Percentiles rank a stretch among this genome's conserved stretches.
These are phyloP conservation scores for Leishmania amazonensis DNA, from an alignment of 208 protist genomes.

Conservation along the genomic window DNA sequence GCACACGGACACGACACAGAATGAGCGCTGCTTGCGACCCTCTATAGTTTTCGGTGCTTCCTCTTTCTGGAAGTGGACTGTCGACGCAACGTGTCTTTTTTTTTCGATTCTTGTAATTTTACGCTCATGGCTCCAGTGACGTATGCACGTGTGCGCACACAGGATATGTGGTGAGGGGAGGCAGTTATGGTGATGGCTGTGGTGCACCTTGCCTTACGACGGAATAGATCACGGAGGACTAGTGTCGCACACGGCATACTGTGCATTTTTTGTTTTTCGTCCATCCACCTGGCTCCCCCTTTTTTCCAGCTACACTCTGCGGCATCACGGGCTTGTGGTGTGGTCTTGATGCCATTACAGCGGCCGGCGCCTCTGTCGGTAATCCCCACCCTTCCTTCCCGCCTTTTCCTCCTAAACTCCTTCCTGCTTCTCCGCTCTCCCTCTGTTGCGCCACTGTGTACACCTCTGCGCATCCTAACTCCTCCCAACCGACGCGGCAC, in stretches of 20 bases:
- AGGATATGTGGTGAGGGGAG: not conserved
- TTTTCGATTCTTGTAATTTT: not conserved
- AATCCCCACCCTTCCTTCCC: not conserved
- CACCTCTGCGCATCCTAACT: not conserved
- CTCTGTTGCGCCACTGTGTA: not conserved
- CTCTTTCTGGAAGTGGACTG: not conserved
- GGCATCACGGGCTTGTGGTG: not conserved
- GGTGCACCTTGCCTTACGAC: not conserved
- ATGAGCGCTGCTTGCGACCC: not conserved
- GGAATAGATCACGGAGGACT: not conserved
- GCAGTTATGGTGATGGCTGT: not conserved
- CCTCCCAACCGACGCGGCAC: not conserved
- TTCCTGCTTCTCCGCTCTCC: not conserved
- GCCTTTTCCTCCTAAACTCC: not conserved
- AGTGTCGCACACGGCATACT: not conserved
- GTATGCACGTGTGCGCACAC: not conserved
- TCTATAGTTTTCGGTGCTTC: slow-evolving; percentile 3
- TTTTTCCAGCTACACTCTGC: not conserved
- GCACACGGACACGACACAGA: not conserved
- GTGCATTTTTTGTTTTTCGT: slow-evolving; percentile 4
- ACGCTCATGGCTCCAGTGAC: not conserved
- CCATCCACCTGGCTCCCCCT: not conserved
- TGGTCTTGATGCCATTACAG: not conserved
- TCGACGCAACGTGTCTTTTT: not conserved
- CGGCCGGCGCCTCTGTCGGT: not conserved